Percentiles rank a stretch among this genome's conserved stretches.
phyloP scores from a whole-genome alignment of 768 basidiomycete species.

The Megacollybia marginata region DNA sequence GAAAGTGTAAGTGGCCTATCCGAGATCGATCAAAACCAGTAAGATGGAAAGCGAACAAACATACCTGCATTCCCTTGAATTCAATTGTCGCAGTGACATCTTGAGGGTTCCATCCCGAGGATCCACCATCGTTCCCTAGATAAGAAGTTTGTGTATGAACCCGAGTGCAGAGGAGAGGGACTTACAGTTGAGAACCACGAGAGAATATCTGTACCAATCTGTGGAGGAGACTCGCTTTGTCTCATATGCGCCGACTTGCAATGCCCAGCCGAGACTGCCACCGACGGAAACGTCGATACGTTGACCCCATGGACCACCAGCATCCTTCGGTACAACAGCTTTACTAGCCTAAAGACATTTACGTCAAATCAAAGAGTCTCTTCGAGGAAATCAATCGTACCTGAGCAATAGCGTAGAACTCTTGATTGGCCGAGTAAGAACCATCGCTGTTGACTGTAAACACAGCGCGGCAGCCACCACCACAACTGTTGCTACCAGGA shows the following conservation, averaged over 20 bases:
- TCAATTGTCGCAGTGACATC: constrained; percentile 53
- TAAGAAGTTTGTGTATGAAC: background rate
- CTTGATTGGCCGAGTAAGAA: constrained; percentile 61
- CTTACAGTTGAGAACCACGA: constrained; percentile 70
- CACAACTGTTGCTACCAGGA: constrained; percentile 58
- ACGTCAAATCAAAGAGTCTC: constrained; percentile 35
- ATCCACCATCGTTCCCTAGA: constrained; percentile 42
- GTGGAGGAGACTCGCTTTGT: constrained; percentile 43
- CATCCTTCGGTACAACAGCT: constrained; percentile 63
- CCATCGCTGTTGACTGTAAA: constrained; percentile 61
- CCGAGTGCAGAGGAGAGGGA: background rate
- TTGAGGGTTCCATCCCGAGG: constrained; percentile 47
- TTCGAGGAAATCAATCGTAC: background rate
- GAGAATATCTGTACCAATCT: constrained; percentile 59
- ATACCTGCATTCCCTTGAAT: constrained; percentile 39
- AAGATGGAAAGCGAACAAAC: background rate
- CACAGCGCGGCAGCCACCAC: constrained; percentile 58
- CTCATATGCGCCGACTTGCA: constrained; percentile 58
- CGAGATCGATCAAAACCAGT: constrained; percentile 1
- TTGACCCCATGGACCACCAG: constrained; percentile 59
- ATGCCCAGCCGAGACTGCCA: constrained; percentile 48
- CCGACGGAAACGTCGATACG: constrained; percentile 59
- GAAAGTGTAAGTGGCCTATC: constrained; percentile 66
- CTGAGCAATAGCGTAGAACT: constrained; percentile 37
- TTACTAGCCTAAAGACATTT: constrained; percentile 62